Evolutionary conservation across 371 early-diverging fungal species (phyloP).

Genomic region (Mucor mucedo): DNA sequence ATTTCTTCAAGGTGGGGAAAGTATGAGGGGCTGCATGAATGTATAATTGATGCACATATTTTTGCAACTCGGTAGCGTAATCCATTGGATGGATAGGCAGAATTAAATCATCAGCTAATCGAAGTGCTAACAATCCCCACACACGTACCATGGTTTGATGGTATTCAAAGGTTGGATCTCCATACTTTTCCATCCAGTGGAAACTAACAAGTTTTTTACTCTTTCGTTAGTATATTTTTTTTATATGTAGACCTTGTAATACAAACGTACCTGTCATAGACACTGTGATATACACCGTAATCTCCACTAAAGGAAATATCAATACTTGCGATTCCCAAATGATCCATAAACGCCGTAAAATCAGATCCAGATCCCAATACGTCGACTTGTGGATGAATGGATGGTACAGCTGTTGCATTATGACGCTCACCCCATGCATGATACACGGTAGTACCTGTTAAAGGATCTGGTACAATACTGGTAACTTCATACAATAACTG

Average conservation of each 20-base stretch:
- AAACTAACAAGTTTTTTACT: neutral
- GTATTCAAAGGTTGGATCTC: slow-evolving; percentile 66
- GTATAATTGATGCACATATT: slow-evolving; percentile 24
- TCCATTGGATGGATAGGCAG: slow-evolving; percentile 46
- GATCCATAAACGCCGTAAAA: slow-evolving; percentile 62
- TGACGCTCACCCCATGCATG: slow-evolving; percentile 50
- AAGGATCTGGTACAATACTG: slow-evolving; percentile 52
- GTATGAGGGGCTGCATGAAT: slow-evolving; percentile 22
- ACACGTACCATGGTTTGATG: slow-evolving; percentile 58
- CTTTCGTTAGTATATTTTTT: neutral
- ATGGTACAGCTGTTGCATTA: slow-evolving; percentile 8
- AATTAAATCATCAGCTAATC: slow-evolving; percentile 44
- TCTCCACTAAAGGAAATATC: slow-evolving; percentile 56
- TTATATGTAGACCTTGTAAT: neutral
- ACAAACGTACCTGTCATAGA: slow-evolving; percentile 51
- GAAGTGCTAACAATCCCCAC: slow-evolving; percentile 48
- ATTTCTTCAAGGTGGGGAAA: slow-evolving; percentile 27
- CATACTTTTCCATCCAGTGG: slow-evolving; percentile 58
- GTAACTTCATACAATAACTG: slow-evolving; percentile 61
- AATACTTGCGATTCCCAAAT: slow-evolving; percentile 65
- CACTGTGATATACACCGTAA: slow-evolving; percentile 70
- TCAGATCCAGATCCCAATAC: slow-evolving; percentile 66
- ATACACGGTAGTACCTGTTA: slow-evolving; percentile 53
- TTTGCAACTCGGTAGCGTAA: slow-evolving; percentile 36
- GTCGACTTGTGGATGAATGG: slow-evolving; percentile 29